These are phyloP conservation scores for Exserohilum turcica DNA, from an alignment of 2,329 filamentous ascomycete species.

Conservation along the genomic window DNA sequence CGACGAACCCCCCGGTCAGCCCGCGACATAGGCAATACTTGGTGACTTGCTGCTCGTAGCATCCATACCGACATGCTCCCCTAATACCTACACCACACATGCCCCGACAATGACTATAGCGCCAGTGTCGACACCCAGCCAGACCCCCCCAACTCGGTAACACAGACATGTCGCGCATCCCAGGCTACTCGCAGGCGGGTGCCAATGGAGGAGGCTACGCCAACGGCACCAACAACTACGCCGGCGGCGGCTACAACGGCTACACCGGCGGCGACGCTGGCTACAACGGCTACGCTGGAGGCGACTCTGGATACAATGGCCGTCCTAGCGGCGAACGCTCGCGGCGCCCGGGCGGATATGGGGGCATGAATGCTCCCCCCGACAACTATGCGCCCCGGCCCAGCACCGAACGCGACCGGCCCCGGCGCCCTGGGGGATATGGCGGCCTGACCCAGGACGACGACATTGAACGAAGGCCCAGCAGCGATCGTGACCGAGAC, in stretches of 20 bases:
- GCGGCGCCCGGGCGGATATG: slow-evolving; percentile 40
- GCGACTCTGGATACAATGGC: slow-evolving; percentile 20
- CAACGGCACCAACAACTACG: slow-evolving; percentile 33
- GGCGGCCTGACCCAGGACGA: slow-evolving; percentile 39
- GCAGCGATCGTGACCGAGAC: slow-evolving; percentile 21
- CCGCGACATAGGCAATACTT: slow-evolving; percentile 9
- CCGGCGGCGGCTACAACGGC: slow-evolving; percentile 25
- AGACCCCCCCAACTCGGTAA: slow-evolving; percentile 13
- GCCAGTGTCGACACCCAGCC: slow-evolving; percentile 2
- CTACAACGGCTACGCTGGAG: slow-evolving; percentile 29
- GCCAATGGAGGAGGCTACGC: slow-evolving; percentile 45
- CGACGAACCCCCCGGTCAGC: neutral
- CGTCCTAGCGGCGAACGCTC: slow-evolving; percentile 38
- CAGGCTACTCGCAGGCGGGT: slow-evolving; percentile 39
- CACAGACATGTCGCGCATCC: slow-evolving; percentile 45
- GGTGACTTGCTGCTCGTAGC: no score
- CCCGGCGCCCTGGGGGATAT: slow-evolving; percentile 32
- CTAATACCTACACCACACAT: slow-evolving; percentile 4
- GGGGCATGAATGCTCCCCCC: slow-evolving; percentile 27
- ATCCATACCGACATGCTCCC: no score
- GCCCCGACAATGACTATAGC: slow-evolving; percentile 21
- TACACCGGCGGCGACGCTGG: slow-evolving; percentile 26
- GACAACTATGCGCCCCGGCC: slow-evolving; percentile 25
- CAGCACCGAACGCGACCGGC: slow-evolving; percentile 24
- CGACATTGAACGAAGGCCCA: slow-evolving; percentile 27